Percentiles rank a stretch among this genome's conserved stretches.
These are phyloP conservation scores for Xylaria polymorpha DNA, from an alignment of 2,329 filamentous ascomycete genomes.

Conservation along the genomic window DNA sequence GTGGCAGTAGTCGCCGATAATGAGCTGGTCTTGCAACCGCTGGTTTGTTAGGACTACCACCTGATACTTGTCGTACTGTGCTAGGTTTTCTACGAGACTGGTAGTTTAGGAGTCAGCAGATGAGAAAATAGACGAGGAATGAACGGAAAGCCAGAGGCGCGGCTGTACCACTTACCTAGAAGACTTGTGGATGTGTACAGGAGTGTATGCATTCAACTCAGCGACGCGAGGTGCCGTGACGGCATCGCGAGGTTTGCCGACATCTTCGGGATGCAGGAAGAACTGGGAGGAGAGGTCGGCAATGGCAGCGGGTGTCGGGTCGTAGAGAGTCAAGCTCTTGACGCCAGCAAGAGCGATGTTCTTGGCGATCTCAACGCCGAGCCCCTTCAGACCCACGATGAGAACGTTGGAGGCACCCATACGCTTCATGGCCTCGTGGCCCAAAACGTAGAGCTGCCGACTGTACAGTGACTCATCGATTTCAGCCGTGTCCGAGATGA, in stretches of 20 bases:
- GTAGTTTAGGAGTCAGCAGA: conserved; percentile 45
- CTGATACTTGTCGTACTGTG: conserved; percentile 89
- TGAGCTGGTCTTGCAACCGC: conserved; percentile 81
- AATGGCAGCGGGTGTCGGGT: conserved; percentile 84
- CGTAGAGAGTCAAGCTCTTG: conserved; percentile 94
- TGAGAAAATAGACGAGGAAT: not conserved
- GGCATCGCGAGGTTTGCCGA: conserved; percentile 89
- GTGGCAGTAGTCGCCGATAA: conserved; percentile 93
- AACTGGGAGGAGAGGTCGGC: conserved; percentile 96
- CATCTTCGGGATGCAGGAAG: conserved; percentile 88
- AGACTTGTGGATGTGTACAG: conserved; percentile 80
- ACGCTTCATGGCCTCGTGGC: conserved; percentile 93
- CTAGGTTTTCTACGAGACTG: conserved; percentile 79
- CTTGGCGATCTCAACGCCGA: conserved; percentile 98
- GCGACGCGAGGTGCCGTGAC: conserved; percentile 90
- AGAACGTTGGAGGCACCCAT: conserved; percentile 98
- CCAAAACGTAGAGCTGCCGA: conserved; percentile 77
- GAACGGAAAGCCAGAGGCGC: conserved; percentile 7
- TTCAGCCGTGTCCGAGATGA: conserved; percentile 62
- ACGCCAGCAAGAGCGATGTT: conserved; percentile 98
- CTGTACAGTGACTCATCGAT: conserved; percentile 81
- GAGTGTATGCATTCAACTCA: conserved; percentile 96
- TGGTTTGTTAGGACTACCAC: conserved; percentile 91
- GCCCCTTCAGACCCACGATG: conserved; percentile 88
- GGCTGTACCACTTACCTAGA: conserved; percentile 56